Evolutionary conservation across 2,329 filamentous ascomycete species (phyloP), one percentile per base, ranked within the genome.

Genomic region (Amesomyces nigricolor): DNA sequence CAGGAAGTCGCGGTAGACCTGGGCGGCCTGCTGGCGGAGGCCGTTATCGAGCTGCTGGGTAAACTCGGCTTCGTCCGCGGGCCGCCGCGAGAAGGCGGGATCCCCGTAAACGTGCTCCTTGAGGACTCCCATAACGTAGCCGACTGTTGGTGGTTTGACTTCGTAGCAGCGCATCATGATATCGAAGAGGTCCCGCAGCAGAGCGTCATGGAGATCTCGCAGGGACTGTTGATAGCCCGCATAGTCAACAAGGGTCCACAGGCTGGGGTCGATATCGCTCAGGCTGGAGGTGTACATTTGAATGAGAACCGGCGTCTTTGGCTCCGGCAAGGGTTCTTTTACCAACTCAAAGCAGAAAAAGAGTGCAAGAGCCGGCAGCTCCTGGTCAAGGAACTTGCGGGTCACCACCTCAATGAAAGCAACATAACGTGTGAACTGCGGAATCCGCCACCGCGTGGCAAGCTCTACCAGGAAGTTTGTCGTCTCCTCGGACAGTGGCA

Each of bases 161-260:
- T 96, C 91, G 70, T 92, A 99, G 63, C 89, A 92, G 62, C 88
- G 85, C 74, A 92, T 86, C 70, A 96, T 81, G n/a, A 88, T 77
- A 61, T 91, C 86, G 70, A 89, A 96, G 16, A 99, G 78, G 66
- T 97, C 92, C 52, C 91, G 84, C 46, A 96, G 76, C 26, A 97
- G 75, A 9, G 86, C 83, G 64, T 96, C 91, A 65, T 97, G 85
- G 39, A 97, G 73, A 30, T 79, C 82, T 37, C 81, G 79, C 6
- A 99, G 76, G 14, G 88, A 81, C 60, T 88, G 85, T 64, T 89
- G 87, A 72, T 95, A 94, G 26, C 81, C 72, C 13, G 80, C 75
- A 65, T 81, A 81, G 69, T 91, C 88, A 55, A 83, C 75, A 10
- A 88, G 68, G 4, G 86, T 86, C 88, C 88, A 91, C 51, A 73